These are phyloP conservation scores for Plantago rigida DNA, from an alignment of 305 asterid species.

Conservation along the genomic window DNA sequence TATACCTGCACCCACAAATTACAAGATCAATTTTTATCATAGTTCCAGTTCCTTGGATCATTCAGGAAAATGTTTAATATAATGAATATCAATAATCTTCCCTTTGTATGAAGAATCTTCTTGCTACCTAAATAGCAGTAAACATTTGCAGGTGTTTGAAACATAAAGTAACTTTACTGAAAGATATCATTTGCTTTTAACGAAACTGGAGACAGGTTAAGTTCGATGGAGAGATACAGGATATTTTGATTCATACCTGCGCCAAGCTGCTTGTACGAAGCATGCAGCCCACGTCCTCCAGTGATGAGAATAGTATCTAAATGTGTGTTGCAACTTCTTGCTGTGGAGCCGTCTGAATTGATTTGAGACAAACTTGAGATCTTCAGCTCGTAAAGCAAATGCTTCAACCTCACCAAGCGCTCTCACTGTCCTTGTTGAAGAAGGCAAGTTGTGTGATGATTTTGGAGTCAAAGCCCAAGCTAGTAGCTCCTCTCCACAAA, in stretches of 20 bases:
- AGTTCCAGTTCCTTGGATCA: too few species aligned
- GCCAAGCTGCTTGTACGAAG: slow-evolving; percentile 86
- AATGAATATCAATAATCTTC: too few species aligned
- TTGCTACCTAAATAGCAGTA: too few species aligned
- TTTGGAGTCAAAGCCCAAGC: slow-evolving; percentile 92
- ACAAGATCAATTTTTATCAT: not conserved
- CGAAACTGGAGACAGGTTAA: not conserved
- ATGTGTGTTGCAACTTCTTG: slow-evolving; percentile 87
- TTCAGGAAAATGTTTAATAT: too few species aligned
- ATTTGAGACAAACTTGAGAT: slow-evolving; percentile 82
- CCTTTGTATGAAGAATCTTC: too few species aligned
- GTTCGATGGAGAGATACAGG: not conserved
- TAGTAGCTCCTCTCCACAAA: slow-evolving; percentile 88
- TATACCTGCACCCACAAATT: slow-evolving; percentile 45
- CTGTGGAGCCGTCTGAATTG: slow-evolving; percentile 91
- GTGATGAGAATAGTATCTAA: slow-evolving; percentile 81
- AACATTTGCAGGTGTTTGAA: too few species aligned
- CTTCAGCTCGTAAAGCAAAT: slow-evolving; percentile 79
- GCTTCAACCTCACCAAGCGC: slow-evolving; percentile 83
- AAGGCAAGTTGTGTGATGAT: slow-evolving; percentile 62
- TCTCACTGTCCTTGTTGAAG: slow-evolving; percentile 78
- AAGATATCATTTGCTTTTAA: too few species aligned
- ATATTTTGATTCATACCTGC: slow-evolving; percentile 18
- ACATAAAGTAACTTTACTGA: too few species aligned
- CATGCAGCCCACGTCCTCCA: slow-evolving; percentile 98